Conservation (phyloP, 2,329 filamentous ascomycete species). For the Paracorniculantispora psalliotae region DNA sequence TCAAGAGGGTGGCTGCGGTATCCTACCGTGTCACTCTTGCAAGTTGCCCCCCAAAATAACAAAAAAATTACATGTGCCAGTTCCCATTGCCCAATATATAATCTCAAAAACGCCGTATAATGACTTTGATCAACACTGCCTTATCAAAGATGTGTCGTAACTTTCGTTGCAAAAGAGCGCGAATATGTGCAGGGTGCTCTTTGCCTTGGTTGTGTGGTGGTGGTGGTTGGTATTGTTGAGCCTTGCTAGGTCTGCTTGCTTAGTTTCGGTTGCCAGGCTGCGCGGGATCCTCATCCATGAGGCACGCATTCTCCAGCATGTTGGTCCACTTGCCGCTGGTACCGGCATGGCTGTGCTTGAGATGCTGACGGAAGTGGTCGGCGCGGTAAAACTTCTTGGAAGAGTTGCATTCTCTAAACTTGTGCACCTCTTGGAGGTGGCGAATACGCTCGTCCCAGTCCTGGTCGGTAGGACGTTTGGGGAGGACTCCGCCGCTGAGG, state of each 20-base stretch:
- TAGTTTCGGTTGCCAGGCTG: neutral
- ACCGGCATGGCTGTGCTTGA: conserved; percentile 95
- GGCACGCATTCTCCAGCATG: conserved; percentile 92
- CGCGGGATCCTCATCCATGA: conserved; percentile 73
- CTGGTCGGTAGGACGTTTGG: conserved; percentile 60
- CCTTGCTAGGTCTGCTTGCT: neutral
- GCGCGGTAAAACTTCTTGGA: conserved; percentile 97
- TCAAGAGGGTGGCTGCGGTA: neutral
- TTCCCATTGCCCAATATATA: conserved; percentile 4
- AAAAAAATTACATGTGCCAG: neutral
- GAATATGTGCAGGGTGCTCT: conserved; percentile 3
- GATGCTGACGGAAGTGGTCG: conserved; percentile 95
- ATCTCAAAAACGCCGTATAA: conserved; percentile 8
- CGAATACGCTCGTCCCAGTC: conserved; percentile 85
- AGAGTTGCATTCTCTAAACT: conserved; percentile 96
- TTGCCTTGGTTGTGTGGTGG: neutral
- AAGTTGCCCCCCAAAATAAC: conserved; percentile 1
- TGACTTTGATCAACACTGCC: conserved; percentile 13
- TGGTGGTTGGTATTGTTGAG: neutral
- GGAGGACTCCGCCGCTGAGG: conserved; percentile 30
- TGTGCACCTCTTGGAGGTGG: conserved; percentile 87
- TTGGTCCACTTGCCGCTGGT: conserved; percentile 99
- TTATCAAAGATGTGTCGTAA: conserved; percentile 12
- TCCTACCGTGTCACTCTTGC: conserved; percentile 5
- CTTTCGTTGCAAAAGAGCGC: conserved; percentile 9